phyloP scores from a whole-genome alignment of 139 green algal species.

The Tetraselmis chui region DNA sequence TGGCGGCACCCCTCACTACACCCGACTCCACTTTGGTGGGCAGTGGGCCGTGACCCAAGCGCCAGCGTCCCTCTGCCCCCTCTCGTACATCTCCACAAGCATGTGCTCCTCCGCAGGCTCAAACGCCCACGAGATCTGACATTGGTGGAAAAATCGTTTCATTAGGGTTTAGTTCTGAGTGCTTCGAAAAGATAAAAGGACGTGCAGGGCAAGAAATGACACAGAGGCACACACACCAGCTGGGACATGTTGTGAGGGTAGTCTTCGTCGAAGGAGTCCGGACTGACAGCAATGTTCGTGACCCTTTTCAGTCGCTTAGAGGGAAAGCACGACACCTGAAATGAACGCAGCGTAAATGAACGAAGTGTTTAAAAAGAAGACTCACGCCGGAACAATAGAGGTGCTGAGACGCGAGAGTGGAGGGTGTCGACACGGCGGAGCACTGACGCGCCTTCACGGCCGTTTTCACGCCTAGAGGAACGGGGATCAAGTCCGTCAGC shows the following conservation, averaged over 20 bases:
- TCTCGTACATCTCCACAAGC: conserved; percentile 16
- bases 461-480: conserved; percentile 29
- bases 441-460: conserved; percentile 42
- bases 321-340: background rate
- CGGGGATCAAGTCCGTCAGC: conserved; percentile 81
- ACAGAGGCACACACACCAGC: conserved; percentile 23
- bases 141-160: too few species aligned
- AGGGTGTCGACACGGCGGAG: too few species aligned
- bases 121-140: conserved; percentile 36
- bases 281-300: conserved; percentile 31
- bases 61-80: conserved; percentile 22
- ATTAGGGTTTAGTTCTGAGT: too few species aligned
- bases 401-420: too few species aligned
- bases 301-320: background rate
- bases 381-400: too few species aligned
- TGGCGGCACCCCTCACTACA: too few species aligned
- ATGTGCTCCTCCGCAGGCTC: conserved; percentile 43
- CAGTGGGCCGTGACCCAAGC: conserved; percentile 10
- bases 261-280: conserved; percentile 21
- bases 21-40: background rate
- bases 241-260: conserved; percentile 27
- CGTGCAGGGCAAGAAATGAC: too few species aligned
- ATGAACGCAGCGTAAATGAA: too few species aligned
- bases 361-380: too few species aligned
- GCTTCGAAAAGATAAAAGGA: too few species aligned